phyloP scores from a whole-genome alignment of 345 rosid species.

The Mercurialis annua region DNA sequence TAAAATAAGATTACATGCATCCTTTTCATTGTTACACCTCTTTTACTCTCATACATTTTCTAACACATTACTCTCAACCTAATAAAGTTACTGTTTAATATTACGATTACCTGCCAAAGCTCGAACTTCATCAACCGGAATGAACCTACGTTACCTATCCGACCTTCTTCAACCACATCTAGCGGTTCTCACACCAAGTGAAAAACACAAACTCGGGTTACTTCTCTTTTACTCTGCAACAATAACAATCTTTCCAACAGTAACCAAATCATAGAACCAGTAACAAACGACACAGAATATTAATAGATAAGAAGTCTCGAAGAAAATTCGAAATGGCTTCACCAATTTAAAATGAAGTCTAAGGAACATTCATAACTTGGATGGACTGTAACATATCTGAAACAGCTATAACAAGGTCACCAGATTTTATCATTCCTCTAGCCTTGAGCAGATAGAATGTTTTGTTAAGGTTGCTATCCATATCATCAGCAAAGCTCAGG shows the following conservation, averaged over 20 bases:
- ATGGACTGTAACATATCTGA: slow-evolving; percentile 96
- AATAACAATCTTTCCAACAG: slow-evolving; percentile 23
- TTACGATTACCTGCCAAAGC: slow-evolving; percentile 7
- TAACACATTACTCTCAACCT: background rate
- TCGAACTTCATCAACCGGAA: background rate
- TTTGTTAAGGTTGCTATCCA: slow-evolving; percentile 88
- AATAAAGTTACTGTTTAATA: background rate
- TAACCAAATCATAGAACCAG: slow-evolving; percentile 16
- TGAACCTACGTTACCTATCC: background rate
- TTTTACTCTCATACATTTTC: background rate
- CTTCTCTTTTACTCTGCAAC: background rate
- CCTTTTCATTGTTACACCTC: slow-evolving; percentile 4
- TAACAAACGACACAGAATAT: background rate
- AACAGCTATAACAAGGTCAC: slow-evolving; percentile 92
- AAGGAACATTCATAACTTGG: slow-evolving; percentile 90
- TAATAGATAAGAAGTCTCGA: slow-evolving; percentile 13
- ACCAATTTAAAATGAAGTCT: background rate
- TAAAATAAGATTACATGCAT: background rate
- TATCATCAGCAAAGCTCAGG: slow-evolving; percentile 83
- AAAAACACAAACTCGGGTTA: background rate
- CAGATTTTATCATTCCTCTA: slow-evolving; percentile 95
- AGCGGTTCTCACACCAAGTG: background rate
- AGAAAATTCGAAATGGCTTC: slow-evolving; percentile 5
- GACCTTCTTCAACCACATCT: background rate
- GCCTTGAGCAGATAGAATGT: slow-evolving; percentile 92